A percentile compares a stretch with the other conserved stretches of the same genome.
These are phyloP conservation scores for Nymphaea thermarum DNA, from an alignment of 164 flowering plant species.

Conservation along the genomic window DNA sequence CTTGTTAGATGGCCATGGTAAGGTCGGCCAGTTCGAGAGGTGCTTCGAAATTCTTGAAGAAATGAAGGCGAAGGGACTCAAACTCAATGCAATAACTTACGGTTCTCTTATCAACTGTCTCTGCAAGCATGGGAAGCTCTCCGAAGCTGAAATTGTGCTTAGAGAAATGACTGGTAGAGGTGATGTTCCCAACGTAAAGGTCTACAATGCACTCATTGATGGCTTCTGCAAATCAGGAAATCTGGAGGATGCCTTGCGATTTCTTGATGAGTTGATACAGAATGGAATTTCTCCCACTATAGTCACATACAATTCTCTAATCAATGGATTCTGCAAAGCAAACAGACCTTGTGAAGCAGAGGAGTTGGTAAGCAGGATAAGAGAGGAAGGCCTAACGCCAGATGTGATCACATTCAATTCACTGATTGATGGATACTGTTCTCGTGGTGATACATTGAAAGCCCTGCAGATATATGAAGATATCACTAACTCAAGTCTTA, in stretches of 20 bases:
- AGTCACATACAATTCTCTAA: constrained; percentile 62
- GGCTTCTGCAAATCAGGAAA: constrained; percentile 41
- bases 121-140: constrained; percentile 47
- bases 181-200: constrained; percentile 35
- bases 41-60: constrained; percentile 55
- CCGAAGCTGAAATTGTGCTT: constrained; percentile 49
- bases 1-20: constrained; percentile 56
- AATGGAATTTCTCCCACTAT: constrained; percentile 33
- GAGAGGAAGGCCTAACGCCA: constrained; percentile 31
- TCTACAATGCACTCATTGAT: constrained; percentile 60
- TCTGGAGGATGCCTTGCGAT: constrained; percentile 29
- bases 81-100: constrained; percentile 55
- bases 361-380: constrained; percentile 25
- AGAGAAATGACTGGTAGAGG: constrained; percentile 37
- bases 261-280: constrained; percentile 34
- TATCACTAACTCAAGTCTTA: constrained; percentile 34
- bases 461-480: constrained; percentile 38
- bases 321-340: constrained; percentile 45
- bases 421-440: constrained; percentile 44
- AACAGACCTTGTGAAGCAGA: constrained; percentile 46
- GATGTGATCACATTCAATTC: constrained; percentile 75
- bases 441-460: constrained; percentile 24
- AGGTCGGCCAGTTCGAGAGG: constrained; percentile 25
- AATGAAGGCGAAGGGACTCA: constrained; percentile 42
- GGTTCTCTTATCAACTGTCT: constrained; percentile 57